These are phyloP conservation scores for Amphicarpaea edgeworthii DNA, from an alignment of 306 rosid species.

Conservation along the genomic window DNA sequence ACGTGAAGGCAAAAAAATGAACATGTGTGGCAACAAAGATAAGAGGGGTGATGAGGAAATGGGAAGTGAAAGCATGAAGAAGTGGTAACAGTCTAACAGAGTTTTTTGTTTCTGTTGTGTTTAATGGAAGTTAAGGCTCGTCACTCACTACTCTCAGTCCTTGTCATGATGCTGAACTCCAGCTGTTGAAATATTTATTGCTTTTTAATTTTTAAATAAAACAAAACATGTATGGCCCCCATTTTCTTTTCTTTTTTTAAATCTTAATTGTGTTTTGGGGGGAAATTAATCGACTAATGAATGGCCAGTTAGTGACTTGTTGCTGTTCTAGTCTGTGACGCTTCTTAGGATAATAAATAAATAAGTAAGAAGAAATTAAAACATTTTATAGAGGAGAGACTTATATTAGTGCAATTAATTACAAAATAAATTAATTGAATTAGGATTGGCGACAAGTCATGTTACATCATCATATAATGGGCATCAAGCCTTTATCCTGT, in stretches of 20 bases:
- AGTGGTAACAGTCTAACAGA: neutral
- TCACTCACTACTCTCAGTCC: neutral
- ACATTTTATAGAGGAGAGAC: too few relatives aligned
- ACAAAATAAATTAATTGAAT: too few relatives aligned
- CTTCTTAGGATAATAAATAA: neutral
- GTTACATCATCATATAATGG: too few relatives aligned
- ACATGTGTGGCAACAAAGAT: neutral
- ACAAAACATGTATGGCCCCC: neutral
- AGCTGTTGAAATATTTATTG: neutral
- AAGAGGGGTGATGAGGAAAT: neutral
- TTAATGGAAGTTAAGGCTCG: constrained; percentile 3
- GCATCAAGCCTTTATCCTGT: too few relatives aligned
- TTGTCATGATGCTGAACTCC: neutral
- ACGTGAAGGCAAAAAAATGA: neutral
- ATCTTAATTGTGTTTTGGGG: constrained; percentile 18
- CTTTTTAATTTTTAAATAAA: neutral
- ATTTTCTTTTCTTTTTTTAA: neutral
- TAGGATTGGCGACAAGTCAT: too few relatives aligned
- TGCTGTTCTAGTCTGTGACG: neutral
- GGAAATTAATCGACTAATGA: neutral
- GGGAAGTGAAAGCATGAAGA: neutral
- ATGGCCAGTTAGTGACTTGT: neutral
- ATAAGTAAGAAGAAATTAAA: neutral
- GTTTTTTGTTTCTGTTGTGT: neutral
- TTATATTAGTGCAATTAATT: too few relatives aligned